These are phyloP conservation scores for Ceratocystis diversiconidia DNA, from an alignment of 2,329 filamentous ascomycete genomes.

Conservation along the genomic window DNA sequence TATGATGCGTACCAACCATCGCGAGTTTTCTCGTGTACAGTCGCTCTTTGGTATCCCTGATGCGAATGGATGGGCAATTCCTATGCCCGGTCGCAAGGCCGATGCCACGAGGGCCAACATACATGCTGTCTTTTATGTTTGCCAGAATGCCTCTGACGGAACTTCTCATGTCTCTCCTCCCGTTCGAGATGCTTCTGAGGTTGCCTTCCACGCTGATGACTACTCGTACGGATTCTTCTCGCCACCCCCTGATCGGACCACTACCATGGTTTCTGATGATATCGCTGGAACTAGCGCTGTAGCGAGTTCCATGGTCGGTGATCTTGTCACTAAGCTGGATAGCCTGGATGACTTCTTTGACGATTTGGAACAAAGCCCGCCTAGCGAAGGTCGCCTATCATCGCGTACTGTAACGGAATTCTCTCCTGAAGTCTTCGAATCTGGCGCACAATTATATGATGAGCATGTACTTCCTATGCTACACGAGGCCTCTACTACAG, in stretches of 20 bases:
- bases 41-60: slow-evolving; percentile 95
- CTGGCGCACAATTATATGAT: slow-evolving; percentile 73
- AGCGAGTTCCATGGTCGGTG: slow-evolving; percentile 34
- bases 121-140: slow-evolving; percentile 91
- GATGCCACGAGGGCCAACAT: slow-evolving; percentile 79
- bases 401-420: slow-evolving; percentile 52
- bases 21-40: slow-evolving; percentile 88
- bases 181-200: slow-evolving; percentile 78
- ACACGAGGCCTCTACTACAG: slow-evolving; percentile 68
- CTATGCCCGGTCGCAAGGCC: slow-evolving; percentile 80
- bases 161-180: slow-evolving; percentile 39
- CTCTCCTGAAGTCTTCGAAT: slow-evolving; percentile 51
- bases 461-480: slow-evolving; percentile 84
- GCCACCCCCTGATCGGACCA: slow-evolving; percentile 55
- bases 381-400: slow-evolving; percentile 39
- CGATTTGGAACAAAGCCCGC: slow-evolving; percentile 45
- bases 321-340: slow-evolving; percentile 67
- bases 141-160: slow-evolving; percentile 46
- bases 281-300: slow-evolving; percentile 56
- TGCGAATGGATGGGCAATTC: slow-evolving; percentile 89
- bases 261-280: slow-evolving; percentile 88
- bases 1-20: slow-evolving; percentile 80
- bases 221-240: slow-evolving; percentile 73
- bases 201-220: slow-evolving; percentile 87
- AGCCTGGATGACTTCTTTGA: slow-evolving; percentile 75